phyloP scores from a whole-genome alignment of 352 stramenopile genomes.

The Globisporangium emineosum region DNA sequence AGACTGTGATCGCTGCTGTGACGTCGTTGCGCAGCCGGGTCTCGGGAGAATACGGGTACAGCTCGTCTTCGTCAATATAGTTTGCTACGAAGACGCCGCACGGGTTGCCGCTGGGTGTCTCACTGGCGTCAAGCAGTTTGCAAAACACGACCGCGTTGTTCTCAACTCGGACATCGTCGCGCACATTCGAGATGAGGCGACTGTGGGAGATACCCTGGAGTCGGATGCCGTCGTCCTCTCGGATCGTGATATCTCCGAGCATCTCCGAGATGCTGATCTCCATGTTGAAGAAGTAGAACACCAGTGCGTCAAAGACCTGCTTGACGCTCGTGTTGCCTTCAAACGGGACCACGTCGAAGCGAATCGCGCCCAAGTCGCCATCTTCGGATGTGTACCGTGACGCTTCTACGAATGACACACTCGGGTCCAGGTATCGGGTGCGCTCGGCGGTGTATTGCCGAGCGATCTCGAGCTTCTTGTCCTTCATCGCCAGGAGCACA shows the following conservation, averaged over 20 bases:
- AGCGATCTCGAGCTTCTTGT: slow-evolving; percentile 29
- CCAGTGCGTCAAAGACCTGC: slow-evolving; percentile 6
- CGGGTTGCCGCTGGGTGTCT: neutral
- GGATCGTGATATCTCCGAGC: slow-evolving; percentile 4
- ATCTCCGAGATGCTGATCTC: slow-evolving; percentile 10
- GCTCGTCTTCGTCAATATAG: slow-evolving; percentile 10
- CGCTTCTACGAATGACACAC: slow-evolving; percentile 17
- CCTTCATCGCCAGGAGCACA: slow-evolving; percentile 29
- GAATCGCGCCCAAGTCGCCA: neutral
- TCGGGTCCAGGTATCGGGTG: slow-evolving; percentile 30
- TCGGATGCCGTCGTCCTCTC: neutral
- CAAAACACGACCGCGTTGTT: slow-evolving; percentile 9
- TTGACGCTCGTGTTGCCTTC: neutral
- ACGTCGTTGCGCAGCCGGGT: slow-evolving; percentile 3
- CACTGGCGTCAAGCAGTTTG: neutral
- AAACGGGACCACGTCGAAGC: neutral
- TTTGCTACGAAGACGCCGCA: slow-evolving; percentile 2
- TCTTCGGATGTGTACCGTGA: neutral
- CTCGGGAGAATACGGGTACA: slow-evolving; percentile 10
- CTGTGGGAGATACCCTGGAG: slow-evolving; percentile 1
- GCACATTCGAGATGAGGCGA: slow-evolving; percentile 1
- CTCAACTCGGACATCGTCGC: slow-evolving; percentile 3
- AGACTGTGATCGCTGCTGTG: neutral
- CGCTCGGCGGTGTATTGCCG: slow-evolving; percentile 32
- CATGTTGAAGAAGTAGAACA: slow-evolving; percentile 9